These are phyloP conservation scores for Obelidium mucronatum DNA, from an alignment of 192 early-diverging fungal genomes.

Conservation along the genomic window DNA sequence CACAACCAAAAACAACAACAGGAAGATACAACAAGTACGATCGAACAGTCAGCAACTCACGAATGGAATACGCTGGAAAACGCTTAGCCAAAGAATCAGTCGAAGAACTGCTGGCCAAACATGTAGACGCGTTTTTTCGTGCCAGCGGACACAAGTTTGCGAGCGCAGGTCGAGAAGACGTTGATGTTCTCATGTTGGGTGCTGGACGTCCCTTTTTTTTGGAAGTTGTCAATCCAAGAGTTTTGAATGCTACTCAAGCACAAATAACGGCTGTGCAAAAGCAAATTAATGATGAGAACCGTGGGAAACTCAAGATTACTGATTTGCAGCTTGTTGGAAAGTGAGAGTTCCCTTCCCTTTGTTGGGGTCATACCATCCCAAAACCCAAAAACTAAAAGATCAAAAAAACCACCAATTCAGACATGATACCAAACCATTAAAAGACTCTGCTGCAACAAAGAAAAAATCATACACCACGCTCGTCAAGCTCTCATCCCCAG, in stretches of 20 bases:
- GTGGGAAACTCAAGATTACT: conserved; percentile 41
- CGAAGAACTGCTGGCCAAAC: conserved; percentile 66
- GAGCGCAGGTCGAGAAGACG: conserved; percentile 89
- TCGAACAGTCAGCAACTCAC: conserved; percentile 81
- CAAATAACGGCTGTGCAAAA: conserved; percentile 45
- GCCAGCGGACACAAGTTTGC: conserved; percentile 73
- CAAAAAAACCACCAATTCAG: conserved; percentile 21
- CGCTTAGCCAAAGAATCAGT: conserved; percentile 78
- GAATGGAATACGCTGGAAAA: conserved; percentile 77
- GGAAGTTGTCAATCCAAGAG: conserved; percentile 83
- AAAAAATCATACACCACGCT: conserved; percentile 52
- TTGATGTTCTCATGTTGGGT: conserved; percentile 94
- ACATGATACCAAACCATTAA: conserved; percentile 47
- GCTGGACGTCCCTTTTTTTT: conserved; percentile 91
- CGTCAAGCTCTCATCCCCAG: conserved; percentile 40
- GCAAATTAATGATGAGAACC: conserved; percentile 44
- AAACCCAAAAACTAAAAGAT: background rate
- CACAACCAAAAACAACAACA: background rate
- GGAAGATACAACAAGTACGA: conserved; percentile 57
- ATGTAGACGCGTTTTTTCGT: conserved; percentile 32
- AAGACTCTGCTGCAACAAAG: conserved; percentile 56
- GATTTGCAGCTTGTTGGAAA: conserved; percentile 49
- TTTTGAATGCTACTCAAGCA: conserved; percentile 7
- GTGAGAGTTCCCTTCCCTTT: conserved; percentile 29
- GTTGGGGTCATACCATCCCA: background rate